These are phyloP conservation scores for Antitrichia curtipendula DNA, from an alignment of 225 moss, liverwort and hornwort genomes.

Conservation along the genomic window DNA sequence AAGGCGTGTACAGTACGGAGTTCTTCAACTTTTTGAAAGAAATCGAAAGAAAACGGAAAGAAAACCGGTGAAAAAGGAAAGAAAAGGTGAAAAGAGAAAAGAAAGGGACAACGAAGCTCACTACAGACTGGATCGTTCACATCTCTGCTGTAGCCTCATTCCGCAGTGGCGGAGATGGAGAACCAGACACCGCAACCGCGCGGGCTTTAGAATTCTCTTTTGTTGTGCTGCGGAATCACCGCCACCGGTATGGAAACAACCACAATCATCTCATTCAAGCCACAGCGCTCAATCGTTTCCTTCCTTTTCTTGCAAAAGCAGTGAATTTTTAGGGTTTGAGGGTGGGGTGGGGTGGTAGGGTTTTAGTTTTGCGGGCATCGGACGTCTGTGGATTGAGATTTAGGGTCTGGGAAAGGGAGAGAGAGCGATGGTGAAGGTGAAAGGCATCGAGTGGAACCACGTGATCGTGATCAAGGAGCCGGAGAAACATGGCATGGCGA, in stretches of 20 bases:
- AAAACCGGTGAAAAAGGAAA: neutral
- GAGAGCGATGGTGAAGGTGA: slow-evolving; percentile 49
- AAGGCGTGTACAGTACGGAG: neutral
- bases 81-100: neutral
- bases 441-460: slow-evolving; percentile 47
- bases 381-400: neutral
- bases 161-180: neutral
- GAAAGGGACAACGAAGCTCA: neutral
- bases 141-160: neutral
- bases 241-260: neutral
- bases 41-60: neutral
- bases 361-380: neutral
- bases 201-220: neutral
- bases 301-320: neutral
- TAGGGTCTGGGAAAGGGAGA: neutral
- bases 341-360: neutral
- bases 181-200: neutral
- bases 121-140: neutral
- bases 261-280: neutral
- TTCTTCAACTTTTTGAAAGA: neutral
- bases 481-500: slow-evolving; percentile 59
- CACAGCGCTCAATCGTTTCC: neutral
- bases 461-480: slow-evolving; percentile 55
- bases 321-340: neutral
- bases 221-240: neutral